Conservation (phyloP, 148 eudicot species). For the Rhododendron williamsianum region DNA sequence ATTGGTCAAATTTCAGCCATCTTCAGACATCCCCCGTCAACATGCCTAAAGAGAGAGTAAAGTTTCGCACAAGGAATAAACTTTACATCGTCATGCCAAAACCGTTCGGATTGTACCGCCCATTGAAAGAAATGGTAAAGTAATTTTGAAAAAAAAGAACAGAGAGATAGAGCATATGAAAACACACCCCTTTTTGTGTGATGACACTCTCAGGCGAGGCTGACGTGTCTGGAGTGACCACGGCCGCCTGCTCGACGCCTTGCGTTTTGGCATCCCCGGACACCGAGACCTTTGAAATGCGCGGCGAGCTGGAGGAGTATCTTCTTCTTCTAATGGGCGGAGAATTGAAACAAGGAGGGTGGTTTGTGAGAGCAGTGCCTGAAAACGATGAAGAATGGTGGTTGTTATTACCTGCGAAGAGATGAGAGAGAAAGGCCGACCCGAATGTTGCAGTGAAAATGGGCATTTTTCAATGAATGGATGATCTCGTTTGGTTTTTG, state of each 20-base stretch:
- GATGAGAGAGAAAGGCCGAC: slow-evolving; percentile 29
- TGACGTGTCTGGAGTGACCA: slow-evolving; percentile 24
- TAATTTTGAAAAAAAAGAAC: neutral
- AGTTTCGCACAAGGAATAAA: neutral
- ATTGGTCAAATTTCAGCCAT: neutral
- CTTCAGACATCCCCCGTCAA: too few species aligned
- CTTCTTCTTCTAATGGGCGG: slow-evolving; percentile 13
- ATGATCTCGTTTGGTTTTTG: neutral
- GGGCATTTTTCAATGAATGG: slow-evolving; percentile 21
- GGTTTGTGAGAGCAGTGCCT: slow-evolving; percentile 13
- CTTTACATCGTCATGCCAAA: neutral
- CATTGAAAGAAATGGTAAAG: too few species aligned
- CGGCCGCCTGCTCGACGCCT: slow-evolving; percentile 9
- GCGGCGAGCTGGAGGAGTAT: slow-evolving; percentile 10
- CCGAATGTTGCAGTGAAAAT: slow-evolving; percentile 39
- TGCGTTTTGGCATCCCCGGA: slow-evolving; percentile 36
- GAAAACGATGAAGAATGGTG: slow-evolving; percentile 14
- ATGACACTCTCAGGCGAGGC: slow-evolving; percentile 17
- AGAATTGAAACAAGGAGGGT: slow-evolving; percentile 9
- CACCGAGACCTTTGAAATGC: slow-evolving; percentile 22
- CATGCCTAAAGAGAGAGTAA: neutral
- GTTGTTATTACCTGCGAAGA: slow-evolving; percentile 11
- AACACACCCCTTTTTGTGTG: slow-evolving; percentile 57
- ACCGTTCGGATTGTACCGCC: neutral
- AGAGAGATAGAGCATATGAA: neutral